Base-by-base conservation (phyloP, 2,329 filamentous ascomycete species). In the Lizonia empirigonia region DNA sequence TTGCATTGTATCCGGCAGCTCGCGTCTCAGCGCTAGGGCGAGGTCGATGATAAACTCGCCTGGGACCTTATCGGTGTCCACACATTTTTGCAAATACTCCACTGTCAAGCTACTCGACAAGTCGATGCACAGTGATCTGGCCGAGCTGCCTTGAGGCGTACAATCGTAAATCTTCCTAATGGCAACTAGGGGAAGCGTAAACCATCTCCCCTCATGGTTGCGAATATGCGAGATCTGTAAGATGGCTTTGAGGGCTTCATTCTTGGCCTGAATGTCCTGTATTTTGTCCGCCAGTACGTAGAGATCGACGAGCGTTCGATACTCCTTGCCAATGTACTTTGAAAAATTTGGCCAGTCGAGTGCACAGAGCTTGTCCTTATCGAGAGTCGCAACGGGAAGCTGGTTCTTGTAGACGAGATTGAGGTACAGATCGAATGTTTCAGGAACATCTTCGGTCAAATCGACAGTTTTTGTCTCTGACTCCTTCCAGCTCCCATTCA, bases 401-500 rank as follows among this genome's bases (percentile, higher is more conserved):
- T 34, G 18, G 4, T 40, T 36, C 4, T 36, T 55, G 19, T 62
- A 62, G 10, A 59, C 4, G 1, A 33, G 9, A 23, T 47, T 37
- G 1, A 62, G 38, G 18, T 62, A 64, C n/a, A 53, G 18, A 3
- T 16, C 49, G 40, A 64, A 62, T 2, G 19, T 42, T 1, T 50
- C 16, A 0, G 55, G 48, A 3, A 55, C 18, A 5, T 60, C 57
- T 1, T 59, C 41, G 1, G 49, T 41, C 5, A 64, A 13, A 0
- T 15, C 38, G 16, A 62, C 23, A 9, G 45, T 20, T 2, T 50
- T 26, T 13, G 51, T 34, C 3, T 51, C 33, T 0, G 42, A 15
- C 23, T 64, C 59, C 9, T 23, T 15, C 56, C 59, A 63, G 3
- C 39, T 46, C 1, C 57, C 55, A 12, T 55, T 56, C 45, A 62